Evolutionary conservation across 768 basidiomycete species (phyloP).

Genomic region (Rhizopogon rudus): DNA sequence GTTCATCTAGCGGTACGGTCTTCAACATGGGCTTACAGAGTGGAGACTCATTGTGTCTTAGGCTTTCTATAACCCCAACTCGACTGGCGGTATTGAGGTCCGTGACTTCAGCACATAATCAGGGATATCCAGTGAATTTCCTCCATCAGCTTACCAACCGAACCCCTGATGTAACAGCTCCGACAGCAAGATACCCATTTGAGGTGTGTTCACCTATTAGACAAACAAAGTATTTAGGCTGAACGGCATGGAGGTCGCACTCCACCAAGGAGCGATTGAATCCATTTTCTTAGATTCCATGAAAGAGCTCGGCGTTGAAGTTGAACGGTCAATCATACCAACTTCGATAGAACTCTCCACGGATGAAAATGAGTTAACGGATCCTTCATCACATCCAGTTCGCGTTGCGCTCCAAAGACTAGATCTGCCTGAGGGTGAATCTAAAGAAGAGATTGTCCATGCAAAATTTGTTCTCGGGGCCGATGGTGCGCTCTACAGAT

Average conservation of each 20-base stretch:
- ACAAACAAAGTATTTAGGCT: not conserved
- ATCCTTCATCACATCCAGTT: constrained; percentile 19
- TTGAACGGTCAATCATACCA: constrained; percentile 28
- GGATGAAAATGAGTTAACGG: constrained; percentile 14
- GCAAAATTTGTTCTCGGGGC: constrained; percentile 76
- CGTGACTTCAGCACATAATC: not conserved
- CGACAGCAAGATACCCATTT: constrained; percentile 64
- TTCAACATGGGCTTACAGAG: not conserved
- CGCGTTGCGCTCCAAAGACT: constrained; percentile 17
- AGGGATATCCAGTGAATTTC: not conserved
- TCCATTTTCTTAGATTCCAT: constrained; percentile 30
- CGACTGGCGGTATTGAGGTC: constrained; percentile 58
- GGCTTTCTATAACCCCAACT: constrained; percentile 73
- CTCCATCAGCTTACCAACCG: constrained; percentile 52
- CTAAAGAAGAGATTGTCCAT: constrained; percentile 49
- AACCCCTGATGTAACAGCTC: constrained; percentile 53
- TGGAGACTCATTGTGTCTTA: constrained; percentile 18
- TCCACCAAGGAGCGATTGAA: constrained; percentile 33
- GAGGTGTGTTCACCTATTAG: constrained; percentile 37
- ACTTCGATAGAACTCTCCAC: constrained; percentile 23
- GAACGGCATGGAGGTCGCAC: constrained; percentile 17
- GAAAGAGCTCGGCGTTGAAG: constrained; percentile 22
- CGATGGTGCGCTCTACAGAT: constrained; percentile 45
- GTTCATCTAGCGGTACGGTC: constrained; percentile 59
- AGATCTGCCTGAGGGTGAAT: constrained; percentile 24